These are phyloP conservation scores for Cordia subcordata DNA, from an alignment of 257 asterid species.

Conservation along the genomic window DNA sequence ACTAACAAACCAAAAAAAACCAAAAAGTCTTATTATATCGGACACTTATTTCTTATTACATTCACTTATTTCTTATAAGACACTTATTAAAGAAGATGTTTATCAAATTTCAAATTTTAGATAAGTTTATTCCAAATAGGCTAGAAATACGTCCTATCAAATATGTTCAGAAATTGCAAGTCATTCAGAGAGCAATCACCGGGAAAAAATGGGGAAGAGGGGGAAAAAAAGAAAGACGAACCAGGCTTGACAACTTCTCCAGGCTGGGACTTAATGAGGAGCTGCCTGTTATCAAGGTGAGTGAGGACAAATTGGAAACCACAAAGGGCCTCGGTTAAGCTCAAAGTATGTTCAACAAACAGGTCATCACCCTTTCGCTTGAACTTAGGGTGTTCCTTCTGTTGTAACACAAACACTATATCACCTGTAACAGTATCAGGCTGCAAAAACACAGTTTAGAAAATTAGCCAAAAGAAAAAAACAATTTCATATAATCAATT, in stretches of 20 bases:
- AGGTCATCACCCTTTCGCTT: constrained; percentile 92
- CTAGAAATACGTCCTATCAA: not conserved
- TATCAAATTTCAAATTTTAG: too few relatives aligned
- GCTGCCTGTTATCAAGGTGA: constrained; percentile 81
- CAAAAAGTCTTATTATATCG: too few relatives aligned
- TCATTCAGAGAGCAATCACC: not conserved
- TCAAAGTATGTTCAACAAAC: constrained; percentile 67
- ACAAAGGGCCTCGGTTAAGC: constrained; percentile 86
- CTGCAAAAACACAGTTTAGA: constrained; percentile 34
- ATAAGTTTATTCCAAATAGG: too few relatives aligned
- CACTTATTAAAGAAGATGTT: too few relatives aligned
- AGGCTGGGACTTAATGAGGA: constrained; percentile 78
- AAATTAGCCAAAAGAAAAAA: constrained; percentile 1
- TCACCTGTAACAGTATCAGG: constrained; percentile 93
- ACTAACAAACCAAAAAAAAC: too few relatives aligned
- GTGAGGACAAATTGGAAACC: constrained; percentile 86
- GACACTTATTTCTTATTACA: too few relatives aligned
- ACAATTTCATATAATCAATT: not conserved
- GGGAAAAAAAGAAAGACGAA: too few relatives aligned
- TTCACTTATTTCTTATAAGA: too few relatives aligned
- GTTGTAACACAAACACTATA: constrained; percentile 79
- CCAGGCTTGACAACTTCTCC: constrained; percentile 94
- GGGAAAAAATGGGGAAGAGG: too few relatives aligned
- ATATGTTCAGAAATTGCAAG: not conserved
- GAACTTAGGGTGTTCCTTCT: constrained; percentile 84